phyloP scores from a whole-genome alignment of 164 flowering plant genomes.

The Malania oleifera region DNA sequence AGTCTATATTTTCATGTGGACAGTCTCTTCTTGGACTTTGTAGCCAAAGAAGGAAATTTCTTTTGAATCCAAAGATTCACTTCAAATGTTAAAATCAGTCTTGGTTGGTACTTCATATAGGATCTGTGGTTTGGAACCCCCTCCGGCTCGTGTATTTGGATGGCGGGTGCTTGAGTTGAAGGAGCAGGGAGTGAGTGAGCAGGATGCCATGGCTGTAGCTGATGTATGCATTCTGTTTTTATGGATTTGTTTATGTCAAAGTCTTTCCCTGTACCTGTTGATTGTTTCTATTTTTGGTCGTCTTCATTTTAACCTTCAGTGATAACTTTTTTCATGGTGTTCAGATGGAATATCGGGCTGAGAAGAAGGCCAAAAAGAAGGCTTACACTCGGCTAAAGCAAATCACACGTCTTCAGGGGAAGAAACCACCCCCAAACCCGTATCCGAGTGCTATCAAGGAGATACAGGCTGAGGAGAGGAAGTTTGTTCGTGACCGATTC shows the following conservation, averaged over 20 bases:
- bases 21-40: too few species aligned
- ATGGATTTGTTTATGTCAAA: not conserved
- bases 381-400: slow-evolving; percentile 73
- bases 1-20: too few species aligned
- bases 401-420: slow-evolving; percentile 67
- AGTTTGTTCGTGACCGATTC: slow-evolving; percentile 58
- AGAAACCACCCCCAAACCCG: slow-evolving; percentile 78
- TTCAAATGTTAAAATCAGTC: slow-evolving; percentile 9
- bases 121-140: slow-evolving; percentile 55
- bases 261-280: not conserved
- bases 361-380: slow-evolving; percentile 61
- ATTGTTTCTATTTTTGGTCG: not conserved
- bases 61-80: not conserved
- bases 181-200: slow-evolving; percentile 72
- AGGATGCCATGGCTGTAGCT: slow-evolving; percentile 76
- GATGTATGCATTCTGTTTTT: slow-evolving; percentile 44
- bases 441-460: slow-evolving; percentile 77
- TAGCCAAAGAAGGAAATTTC: not conserved
- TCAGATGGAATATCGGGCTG: slow-evolving; percentile 88
- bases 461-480: slow-evolving; percentile 77
- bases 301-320: not conserved
- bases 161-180: slow-evolving; percentile 81
- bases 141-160: slow-evolving; percentile 78
- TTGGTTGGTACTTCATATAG: slow-evolving; percentile 29
- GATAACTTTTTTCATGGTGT: not conserved